Evolutionary conservation across 768 basidiomycete genomes (phyloP).

Genomic region (Podaxis pistillaris): DNA sequence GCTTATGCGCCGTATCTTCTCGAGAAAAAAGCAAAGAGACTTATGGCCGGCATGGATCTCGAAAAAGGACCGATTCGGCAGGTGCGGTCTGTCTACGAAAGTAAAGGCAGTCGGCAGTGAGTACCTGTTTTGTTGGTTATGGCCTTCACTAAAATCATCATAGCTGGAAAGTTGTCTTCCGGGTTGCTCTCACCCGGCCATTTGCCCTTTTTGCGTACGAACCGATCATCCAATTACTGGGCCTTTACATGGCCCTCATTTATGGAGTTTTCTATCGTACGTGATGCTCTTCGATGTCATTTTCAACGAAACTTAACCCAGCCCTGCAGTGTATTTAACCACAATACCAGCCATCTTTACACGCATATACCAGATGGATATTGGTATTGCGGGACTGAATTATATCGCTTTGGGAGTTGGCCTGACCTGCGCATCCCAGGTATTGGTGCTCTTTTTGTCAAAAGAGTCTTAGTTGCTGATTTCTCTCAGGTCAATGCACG

Average conservation of each 20-base stretch:
- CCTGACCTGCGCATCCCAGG: slow-evolving; percentile 46
- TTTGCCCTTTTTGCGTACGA: slow-evolving; percentile 60
- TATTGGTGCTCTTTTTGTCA: neutral
- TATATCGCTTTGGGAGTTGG: slow-evolving; percentile 75
- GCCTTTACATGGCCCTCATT: slow-evolving; percentile 66
- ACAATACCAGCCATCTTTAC: slow-evolving; percentile 61
- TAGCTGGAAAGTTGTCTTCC: slow-evolving; percentile 54
- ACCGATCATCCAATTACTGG: slow-evolving; percentile 66
- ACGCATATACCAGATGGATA: slow-evolving; percentile 47
- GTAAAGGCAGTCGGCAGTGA: slow-evolving; percentile 40
- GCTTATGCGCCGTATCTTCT: slow-evolving; percentile 44
- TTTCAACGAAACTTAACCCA: neutral
- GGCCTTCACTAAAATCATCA: neutral
- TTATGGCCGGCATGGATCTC: slow-evolving; percentile 42
- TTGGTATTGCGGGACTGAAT: slow-evolving; percentile 63
- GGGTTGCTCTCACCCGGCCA: slow-evolving; percentile 59
- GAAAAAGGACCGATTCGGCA: slow-evolving; percentile 40
- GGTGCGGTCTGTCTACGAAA: slow-evolving; percentile 50
- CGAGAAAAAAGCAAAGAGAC: slow-evolving; percentile 47
- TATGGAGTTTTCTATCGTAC: slow-evolving; percentile 62
- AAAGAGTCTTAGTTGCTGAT: neutral
- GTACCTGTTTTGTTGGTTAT: slow-evolving; percentile 17
- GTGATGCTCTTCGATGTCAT: slow-evolving; percentile 19
- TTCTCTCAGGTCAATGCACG: slow-evolving; percentile 41
- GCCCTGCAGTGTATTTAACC: slow-evolving; percentile 61